Conservation (phyloP, 2,329 filamentous ascomycete genomes). For the Chalaropsis thielavioides region DNA sequence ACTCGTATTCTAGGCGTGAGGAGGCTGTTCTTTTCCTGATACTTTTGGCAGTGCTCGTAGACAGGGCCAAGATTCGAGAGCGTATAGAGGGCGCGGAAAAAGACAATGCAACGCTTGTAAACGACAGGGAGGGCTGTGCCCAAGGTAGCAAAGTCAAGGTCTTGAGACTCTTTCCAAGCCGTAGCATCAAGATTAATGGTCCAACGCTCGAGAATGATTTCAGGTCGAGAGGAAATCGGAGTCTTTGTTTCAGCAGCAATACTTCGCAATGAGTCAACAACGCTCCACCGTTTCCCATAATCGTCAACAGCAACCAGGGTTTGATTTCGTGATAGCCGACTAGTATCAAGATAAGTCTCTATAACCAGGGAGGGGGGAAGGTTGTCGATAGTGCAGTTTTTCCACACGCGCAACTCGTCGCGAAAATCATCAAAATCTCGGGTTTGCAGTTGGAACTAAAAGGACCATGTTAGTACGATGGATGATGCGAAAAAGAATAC, state of each 20-base stretch:
- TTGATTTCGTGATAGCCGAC: conserved; percentile 66
- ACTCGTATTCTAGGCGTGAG: conserved; percentile 73
- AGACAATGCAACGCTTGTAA: conserved; percentile 93
- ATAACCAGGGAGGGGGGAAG: conserved; percentile 74
- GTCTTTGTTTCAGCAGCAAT: conserved; percentile 29
- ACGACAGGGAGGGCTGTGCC: conserved; percentile 56
- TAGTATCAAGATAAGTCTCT: conserved; percentile 76
- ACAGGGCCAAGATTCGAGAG: conserved; percentile 31
- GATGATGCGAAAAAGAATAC: not conserved
- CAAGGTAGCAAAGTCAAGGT: conserved; percentile 46
- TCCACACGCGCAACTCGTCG: conserved; percentile 72
- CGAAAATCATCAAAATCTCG: conserved; percentile 81
- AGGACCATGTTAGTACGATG: conserved; percentile 13
- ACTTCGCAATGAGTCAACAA: conserved; percentile 63
- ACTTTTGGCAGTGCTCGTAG: conserved; percentile 59
- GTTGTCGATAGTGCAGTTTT: conserved; percentile 60
- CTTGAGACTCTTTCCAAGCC: conserved; percentile 23
- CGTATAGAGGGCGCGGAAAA: conserved; percentile 74
- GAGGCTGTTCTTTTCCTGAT: conserved; percentile 20
- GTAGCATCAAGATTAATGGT: conserved; percentile 35
- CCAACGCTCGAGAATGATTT: conserved; percentile 86
- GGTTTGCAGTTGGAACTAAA: conserved; percentile 84
- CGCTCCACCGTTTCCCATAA: conserved; percentile 83
- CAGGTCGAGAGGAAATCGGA: conserved; percentile 38
- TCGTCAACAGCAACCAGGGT: conserved; percentile 80